Evolutionary conservation across 2,329 filamentous ascomycete species (phyloP).

Genomic region (Corynespora cassiicola): DNA sequence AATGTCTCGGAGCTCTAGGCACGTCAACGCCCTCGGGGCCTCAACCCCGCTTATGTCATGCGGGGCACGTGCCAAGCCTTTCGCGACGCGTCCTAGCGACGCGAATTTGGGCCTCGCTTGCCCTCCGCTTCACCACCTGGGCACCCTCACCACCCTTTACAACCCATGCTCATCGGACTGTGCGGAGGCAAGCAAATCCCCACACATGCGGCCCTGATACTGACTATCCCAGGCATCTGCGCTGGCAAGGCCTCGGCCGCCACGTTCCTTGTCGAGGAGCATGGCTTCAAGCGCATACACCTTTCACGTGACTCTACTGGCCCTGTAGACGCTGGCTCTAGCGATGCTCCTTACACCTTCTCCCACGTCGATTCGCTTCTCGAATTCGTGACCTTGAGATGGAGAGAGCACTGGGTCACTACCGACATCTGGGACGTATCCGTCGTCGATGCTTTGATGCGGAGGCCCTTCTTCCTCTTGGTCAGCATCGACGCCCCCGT

Average conservation of each 20-base stretch:
- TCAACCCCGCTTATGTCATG: slow-evolving; percentile 10
- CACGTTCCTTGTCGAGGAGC: slow-evolving; percentile 82
- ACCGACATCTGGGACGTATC: slow-evolving; percentile 79
- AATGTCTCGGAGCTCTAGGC: slow-evolving; percentile 21
- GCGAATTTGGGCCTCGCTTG: too few relatives aligned
- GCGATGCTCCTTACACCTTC: slow-evolving; percentile 47
- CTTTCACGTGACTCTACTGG: slow-evolving; percentile 54
- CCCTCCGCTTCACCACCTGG: not conserved
- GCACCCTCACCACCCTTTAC: not conserved
- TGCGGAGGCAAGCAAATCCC: slow-evolving; percentile 53
- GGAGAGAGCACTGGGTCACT: slow-evolving; percentile 84
- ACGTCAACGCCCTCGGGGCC: too few relatives aligned
- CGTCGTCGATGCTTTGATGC: slow-evolving; percentile 75
- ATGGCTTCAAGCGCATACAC: slow-evolving; percentile 78
- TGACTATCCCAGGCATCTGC: slow-evolving; percentile 73
- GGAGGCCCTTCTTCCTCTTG: slow-evolving; percentile 90
- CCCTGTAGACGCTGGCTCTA: slow-evolving; percentile 51
- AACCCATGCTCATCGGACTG: slow-evolving; percentile 77
- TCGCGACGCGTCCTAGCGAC: slow-evolving; percentile 1
- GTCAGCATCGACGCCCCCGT: slow-evolving; percentile 91
- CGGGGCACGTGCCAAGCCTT: slow-evolving; percentile 19
- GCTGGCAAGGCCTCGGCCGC: slow-evolving; percentile 91
- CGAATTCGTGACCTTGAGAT: slow-evolving; percentile 83
- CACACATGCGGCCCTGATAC: slow-evolving; percentile 3
- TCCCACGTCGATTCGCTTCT: slow-evolving; percentile 70